A percentile compares a stretch with the other conserved stretches of the same genome.
These are phyloP conservation scores for Apiotrichum brassicae DNA, from an alignment of 1,284 basidiomycete species.

Conservation along the genomic window DNA sequence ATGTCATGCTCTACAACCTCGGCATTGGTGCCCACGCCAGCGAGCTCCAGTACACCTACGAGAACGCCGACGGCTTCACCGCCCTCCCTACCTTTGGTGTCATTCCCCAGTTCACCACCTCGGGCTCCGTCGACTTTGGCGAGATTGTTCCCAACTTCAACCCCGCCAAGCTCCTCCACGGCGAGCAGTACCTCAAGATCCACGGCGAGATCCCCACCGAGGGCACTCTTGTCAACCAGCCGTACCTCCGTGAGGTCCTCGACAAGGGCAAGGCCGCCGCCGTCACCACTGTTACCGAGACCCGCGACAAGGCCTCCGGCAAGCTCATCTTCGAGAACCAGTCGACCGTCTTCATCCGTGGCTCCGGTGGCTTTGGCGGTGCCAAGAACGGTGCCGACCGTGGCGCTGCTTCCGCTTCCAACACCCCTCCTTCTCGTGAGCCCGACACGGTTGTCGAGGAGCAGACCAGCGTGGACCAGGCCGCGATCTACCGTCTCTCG, in stretches of 20 bases:
- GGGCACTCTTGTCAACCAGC: slow-evolving; percentile 72
- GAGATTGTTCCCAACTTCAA: slow-evolving; percentile 87
- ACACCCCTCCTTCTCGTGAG: slow-evolving; percentile 71
- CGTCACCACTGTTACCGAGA: slow-evolving; percentile 70
- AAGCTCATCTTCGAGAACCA: slow-evolving; percentile 87
- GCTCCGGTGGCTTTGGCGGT: slow-evolving; percentile 91
- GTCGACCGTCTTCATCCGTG: slow-evolving; percentile 86
- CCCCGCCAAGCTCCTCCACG: slow-evolving; percentile 93
- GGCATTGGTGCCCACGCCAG: slow-evolving; percentile 91
- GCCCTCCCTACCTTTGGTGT: slow-evolving; percentile 92
- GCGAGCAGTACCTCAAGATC: slow-evolving; percentile 91
- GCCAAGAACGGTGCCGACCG: slow-evolving; percentile 78
- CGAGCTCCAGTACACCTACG: slow-evolving; percentile 87
- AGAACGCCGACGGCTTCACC: slow-evolving; percentile 76
- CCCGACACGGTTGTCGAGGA: slow-evolving; percentile 84
- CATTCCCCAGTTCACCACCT: slow-evolving; percentile 78
- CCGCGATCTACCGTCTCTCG: slow-evolving; percentile 81
- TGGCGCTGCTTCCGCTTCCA: slow-evolving; percentile 78
- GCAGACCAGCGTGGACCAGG: slow-evolving; percentile 73
- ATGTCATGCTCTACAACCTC: slow-evolving; percentile 92
- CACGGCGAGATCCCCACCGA: slow-evolving; percentile 80
- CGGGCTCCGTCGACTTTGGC: slow-evolving; percentile 61
- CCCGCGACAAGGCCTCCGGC: slow-evolving; percentile 70
- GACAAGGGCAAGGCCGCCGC: slow-evolving; percentile 79
- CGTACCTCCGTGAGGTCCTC: slow-evolving; percentile 51